A percentile compares a stretch with the other conserved stretches of the same genome.
Conservation (phyloP, 148 eudicot genomes). For the Camellia granthamiana region DNA sequence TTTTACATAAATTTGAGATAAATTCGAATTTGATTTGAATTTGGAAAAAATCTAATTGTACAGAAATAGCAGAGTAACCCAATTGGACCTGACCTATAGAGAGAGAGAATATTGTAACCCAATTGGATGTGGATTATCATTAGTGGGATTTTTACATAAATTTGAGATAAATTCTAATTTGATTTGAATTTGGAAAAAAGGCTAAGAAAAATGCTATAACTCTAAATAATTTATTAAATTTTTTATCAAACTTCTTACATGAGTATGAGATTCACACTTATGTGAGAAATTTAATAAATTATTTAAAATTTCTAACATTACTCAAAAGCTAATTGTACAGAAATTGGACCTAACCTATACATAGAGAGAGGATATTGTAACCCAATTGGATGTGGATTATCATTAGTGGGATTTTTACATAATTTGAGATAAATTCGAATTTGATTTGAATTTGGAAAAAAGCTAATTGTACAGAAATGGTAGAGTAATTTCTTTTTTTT, state of each 20-base stretch:
- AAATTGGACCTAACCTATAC: neutral
- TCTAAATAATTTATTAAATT: too few species aligned
- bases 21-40: neutral
- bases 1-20: neutral
- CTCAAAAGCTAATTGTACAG: too few species aligned
- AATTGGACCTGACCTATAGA: neutral
- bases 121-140: neutral
- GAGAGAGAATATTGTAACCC: neutral
- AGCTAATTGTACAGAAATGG: too few species aligned
- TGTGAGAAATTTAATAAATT: too few species aligned
- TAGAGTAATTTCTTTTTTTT: too few species aligned
- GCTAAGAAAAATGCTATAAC: too few species aligned
- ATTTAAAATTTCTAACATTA: too few species aligned
- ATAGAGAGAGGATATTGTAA: neutral
- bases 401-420: neutral
- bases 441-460: neutral
- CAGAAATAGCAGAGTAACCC: too few species aligned
- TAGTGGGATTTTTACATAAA: neutral
- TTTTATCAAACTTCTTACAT: too few species aligned
- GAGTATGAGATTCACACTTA: too few species aligned
- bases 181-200: too few species aligned
- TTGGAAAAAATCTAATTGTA: too few species aligned
- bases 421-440: neutral
- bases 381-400: neutral
- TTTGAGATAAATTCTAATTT: neutral